These are phyloP conservation scores for Rhodotorula sp. DNA, from an alignment of 1,284 basidiomycete genomes.

Conservation along the genomic window DNA sequence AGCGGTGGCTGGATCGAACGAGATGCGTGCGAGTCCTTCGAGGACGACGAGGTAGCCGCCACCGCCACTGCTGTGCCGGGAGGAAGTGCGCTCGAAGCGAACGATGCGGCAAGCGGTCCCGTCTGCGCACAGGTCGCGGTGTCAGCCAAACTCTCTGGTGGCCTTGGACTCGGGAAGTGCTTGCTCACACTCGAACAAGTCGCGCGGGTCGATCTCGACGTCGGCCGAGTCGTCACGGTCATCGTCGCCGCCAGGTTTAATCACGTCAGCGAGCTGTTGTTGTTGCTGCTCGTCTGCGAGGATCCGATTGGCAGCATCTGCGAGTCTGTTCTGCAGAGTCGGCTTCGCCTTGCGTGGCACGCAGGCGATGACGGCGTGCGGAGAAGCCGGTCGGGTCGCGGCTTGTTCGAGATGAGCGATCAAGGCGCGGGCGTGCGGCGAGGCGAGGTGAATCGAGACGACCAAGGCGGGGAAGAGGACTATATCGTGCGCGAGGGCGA, in stretches of 20 bases:
- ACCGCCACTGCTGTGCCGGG: background rate
- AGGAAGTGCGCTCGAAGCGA: conserved; percentile 37
- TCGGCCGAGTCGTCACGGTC: background rate
- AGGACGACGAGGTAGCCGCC: conserved; percentile 39
- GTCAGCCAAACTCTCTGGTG: no score
- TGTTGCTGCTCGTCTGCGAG: background rate
- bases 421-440: conserved; percentile 1
- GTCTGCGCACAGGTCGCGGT: conserved; percentile 4
- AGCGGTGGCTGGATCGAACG: conserved; percentile 2
- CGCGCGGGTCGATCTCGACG: conserved; percentile 9
- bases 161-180: no score
- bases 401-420: background rate
- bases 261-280: background rate
- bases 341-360: conserved; percentile 29
- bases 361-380: conserved; percentile 32
- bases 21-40: conserved; percentile 39
- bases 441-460: conserved; percentile 35
- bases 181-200: conserved; percentile 34
- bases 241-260: background rate
- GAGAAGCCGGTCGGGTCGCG: background rate
- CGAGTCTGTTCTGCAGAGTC: background rate
- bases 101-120: conserved; percentile 38
- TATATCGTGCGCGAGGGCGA: conserved; percentile 26
- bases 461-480: conserved; percentile 36
- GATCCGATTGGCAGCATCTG: background rate